Conservation (phyloP, 495 filamentous ascomycete genomes). For the Daldinia grandis region DNA sequence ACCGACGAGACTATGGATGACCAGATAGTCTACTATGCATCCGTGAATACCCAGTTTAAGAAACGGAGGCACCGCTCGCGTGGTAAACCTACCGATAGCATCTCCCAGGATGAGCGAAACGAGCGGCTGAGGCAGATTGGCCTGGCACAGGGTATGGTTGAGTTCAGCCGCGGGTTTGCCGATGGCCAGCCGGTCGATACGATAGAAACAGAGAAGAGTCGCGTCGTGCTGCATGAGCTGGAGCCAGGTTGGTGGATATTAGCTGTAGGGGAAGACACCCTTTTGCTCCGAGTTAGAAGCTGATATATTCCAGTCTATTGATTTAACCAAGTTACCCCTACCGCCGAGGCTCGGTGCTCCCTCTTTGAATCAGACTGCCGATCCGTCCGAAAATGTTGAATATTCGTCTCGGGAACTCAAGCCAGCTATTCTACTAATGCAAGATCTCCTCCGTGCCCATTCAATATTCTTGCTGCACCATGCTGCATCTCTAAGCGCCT, state of each 20-base stretch:
- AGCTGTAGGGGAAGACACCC: slow-evolving; percentile 65
- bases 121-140: slow-evolving; percentile 90
- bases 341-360: slow-evolving; percentile 46
- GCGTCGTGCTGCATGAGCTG: slow-evolving; percentile 84
- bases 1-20: slow-evolving; percentile 88
- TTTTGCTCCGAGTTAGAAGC: slow-evolving; percentile 10
- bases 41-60: slow-evolving; percentile 58
- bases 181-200: slow-evolving; percentile 77
- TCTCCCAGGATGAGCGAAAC: slow-evolving; percentile 72
- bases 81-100: slow-evolving; percentile 50
- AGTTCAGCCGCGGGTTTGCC: slow-evolving; percentile 89
- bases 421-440: slow-evolving; percentile 77
- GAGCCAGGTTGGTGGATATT: slow-evolving; percentile 91
- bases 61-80: slow-evolving; percentile 46
- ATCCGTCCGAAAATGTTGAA: slow-evolving; percentile 59
- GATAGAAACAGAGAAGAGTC: slow-evolving; percentile 87
- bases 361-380: slow-evolving; percentile 25
- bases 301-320: slow-evolving; percentile 65
- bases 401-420: slow-evolving; percentile 91
- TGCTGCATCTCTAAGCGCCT: slow-evolving; percentile 68
- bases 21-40: slow-evolving; percentile 93
- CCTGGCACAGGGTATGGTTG: slow-evolving; percentile 97
- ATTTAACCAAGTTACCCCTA: slow-evolving; percentile 70
- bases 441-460: slow-evolving; percentile 84
- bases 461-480: slow-evolving; percentile 88